Evolutionary conservation across 2,329 filamentous ascomycete genomes (phyloP), one percentile per base, ranked within the genome.

Genomic region (Mycosphaerella sp.): DNA sequence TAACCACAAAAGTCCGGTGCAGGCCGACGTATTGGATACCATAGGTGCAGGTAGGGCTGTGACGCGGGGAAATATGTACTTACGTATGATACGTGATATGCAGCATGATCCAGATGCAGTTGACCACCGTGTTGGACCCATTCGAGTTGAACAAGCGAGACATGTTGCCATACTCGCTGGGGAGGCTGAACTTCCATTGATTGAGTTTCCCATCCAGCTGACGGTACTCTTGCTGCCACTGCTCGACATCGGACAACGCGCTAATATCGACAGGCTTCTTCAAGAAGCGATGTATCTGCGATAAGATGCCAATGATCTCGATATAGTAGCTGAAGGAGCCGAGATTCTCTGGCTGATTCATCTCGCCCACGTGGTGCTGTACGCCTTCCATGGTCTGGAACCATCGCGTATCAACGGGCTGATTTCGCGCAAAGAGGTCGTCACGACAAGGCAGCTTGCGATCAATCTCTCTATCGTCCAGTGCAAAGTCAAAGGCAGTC

Each of bases 251-350:
- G 5, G 84, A 82, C 8, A 90, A 73, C 6, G 87, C 86, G 45
- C 86, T 86, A 57, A 95, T 95, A 66, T 95, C 89, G 32, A 95
- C 88, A 0, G 91, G 90, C 61, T 86, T 84, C 69, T 95, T 95
- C 53, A 95, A 74, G 62, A 95, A 95, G 49, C 86, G 82, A 73
- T 96, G 91, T 51, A 95, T 89, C 59, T 87, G 84, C 50, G 89
- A 91, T 2, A 95, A 75, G 49, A 95, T 91, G 1, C 89, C 89
- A 4, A 95, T 76, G 14, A 95, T 86, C 68, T 95, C 91, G 56
- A 95, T 85, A 67, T 95, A 95, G 67, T 93, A 91, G 7, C 87
- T 87, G 69, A 95, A 95, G 0, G 88, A 84, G 1, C 91, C 91
- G 0, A 95, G 75, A 61, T 95, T 91, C 64, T 95, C 87, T 0